A percentile compares a stretch with the other conserved stretches of the same genome.
Conservation (phyloP, 768 basidiomycete species). For the Ramaria sp. region DNA sequence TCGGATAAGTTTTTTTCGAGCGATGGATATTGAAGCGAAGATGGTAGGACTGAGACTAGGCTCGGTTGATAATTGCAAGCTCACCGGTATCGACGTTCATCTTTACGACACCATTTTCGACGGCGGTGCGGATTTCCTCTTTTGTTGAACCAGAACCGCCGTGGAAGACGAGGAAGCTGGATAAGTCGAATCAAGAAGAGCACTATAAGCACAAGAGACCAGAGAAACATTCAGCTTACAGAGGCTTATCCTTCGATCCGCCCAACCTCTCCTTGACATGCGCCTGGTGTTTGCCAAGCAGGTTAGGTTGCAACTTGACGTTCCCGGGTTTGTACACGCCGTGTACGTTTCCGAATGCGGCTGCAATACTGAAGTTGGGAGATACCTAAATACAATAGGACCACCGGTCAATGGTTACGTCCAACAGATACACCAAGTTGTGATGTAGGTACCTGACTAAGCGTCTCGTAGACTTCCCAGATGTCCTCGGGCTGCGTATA, state of each 20-base stretch:
- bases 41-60: not conserved
- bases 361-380: slow-evolving; percentile 95
- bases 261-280: slow-evolving; percentile 61
- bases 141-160: slow-evolving; percentile 97
- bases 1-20: not conserved
- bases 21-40: not conserved
- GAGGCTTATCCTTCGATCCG: slow-evolving; percentile 52
- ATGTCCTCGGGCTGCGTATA: slow-evolving; percentile 99
- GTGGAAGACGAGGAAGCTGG: slow-evolving; percentile 97
- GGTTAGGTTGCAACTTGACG: slow-evolving; percentile 83
- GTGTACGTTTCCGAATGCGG: slow-evolving; percentile 97
- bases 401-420: too few species aligned
- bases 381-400: slow-evolving; percentile 2
- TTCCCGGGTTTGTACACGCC: slow-evolving; percentile 99
- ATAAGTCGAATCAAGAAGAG: not conserved
- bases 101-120: slow-evolving; percentile 89
- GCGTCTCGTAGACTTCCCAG: slow-evolving; percentile 80
- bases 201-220: not conserved
- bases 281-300: slow-evolving; percentile 85
- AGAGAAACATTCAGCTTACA: slow-evolving; percentile 40
- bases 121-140: slow-evolving; percentile 90
- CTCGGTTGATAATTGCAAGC: slow-evolving; percentile 6
- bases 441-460: slow-evolving; percentile 65
- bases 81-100: slow-evolving; percentile 94
- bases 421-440: too few species aligned